Base-by-base conservation (phyloP, 2,329 filamentous ascomycete species). In the Fusarium brevicatenulatum region DNA sequence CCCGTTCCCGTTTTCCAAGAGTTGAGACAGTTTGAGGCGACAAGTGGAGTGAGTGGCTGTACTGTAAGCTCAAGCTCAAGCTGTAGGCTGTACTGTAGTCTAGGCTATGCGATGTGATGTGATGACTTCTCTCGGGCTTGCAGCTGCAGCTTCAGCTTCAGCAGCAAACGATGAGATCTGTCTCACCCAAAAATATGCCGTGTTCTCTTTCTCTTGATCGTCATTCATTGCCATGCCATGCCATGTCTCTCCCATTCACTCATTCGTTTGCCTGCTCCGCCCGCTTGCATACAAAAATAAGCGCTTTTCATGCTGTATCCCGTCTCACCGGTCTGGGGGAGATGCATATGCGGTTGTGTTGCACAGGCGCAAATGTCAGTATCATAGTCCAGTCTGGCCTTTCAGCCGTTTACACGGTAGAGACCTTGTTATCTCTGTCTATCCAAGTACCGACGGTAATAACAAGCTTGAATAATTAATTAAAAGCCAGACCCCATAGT, bases 271-370 rank as follows among this genome's bases (percentile, higher is more conserved):
- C 34, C 7, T 37, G 9, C 32, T 40, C 55, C 44, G 19, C 42
- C 19, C 18, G 12, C 44, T 21, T 25, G 25, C 28, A 39, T 55
- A 39, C 52, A 21, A 30, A 21, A 55, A 39, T 52, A 62, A 43
- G 46, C 39, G 34, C 30, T 42, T 44, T 28, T 13, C 37, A 58
- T 62, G 63, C 57, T 43, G 57, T 64, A 50, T 44, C 25, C 54
- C 53, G 44, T 71, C 57, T 60, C 54, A 54, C 52, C 63, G 61
- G 63, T 68, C 57, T 59, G 55, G 46, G 61, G 36, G 21, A 37
- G 42, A 23, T 23, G 30, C 47, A 52, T 34, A 23, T 52, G 30
- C 30, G 47, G 47, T 52, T 23, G n/a, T 34, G 30, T 52, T 32
- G 30, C 52, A 63, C 47, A 65, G 47, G n/a, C 34, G 12, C 44